Conservation (phyloP, 1,284 basidiomycete species). For the Sanghuangporus baumii region DNA sequence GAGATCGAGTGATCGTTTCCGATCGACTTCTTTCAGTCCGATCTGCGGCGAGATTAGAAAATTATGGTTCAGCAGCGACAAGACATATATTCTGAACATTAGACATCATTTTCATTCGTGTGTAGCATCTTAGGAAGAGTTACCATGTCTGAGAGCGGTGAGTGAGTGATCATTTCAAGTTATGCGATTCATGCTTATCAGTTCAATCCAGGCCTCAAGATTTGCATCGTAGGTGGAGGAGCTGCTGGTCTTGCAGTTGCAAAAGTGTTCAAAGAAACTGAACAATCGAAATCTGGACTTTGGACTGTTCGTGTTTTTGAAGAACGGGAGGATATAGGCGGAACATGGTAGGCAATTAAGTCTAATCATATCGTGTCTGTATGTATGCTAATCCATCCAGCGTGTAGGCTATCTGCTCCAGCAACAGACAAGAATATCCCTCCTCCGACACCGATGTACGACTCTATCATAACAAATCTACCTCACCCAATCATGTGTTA, state of each 20-base stretch:
- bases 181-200: not conserved
- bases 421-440: slow-evolving; percentile 32
- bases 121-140: not conserved
- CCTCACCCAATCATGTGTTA: slow-evolving; percentile 73
- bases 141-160: not conserved
- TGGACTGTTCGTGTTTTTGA: slow-evolving; percentile 62
- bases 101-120: not conserved
- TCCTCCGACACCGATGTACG: slow-evolving; percentile 66
- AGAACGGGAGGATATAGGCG: slow-evolving; percentile 58
- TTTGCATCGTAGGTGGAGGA: slow-evolving; percentile 68
- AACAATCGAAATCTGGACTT: slow-evolving; percentile 45
- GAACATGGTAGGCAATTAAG: slow-evolving; percentile 52
- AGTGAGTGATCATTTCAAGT: no score
- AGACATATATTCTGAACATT: not conserved
- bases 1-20: not conserved
- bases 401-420: slow-evolving; percentile 50
- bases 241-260: slow-evolving; percentile 62
- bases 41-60: not conserved
- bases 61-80: not conserved
- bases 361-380: not conserved
- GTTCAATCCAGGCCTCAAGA: slow-evolving; percentile 23
- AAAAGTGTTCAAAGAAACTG: slow-evolving; percentile 53
- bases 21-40: not conserved
- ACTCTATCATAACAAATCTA: slow-evolving; percentile 70
- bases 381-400: slow-evolving; percentile 8